Evolutionary conservation across 1,284 basidiomycete species (phyloP), one percentile per base, ranked within the genome.

Genomic region (Fomitopsis pinicola): DNA sequence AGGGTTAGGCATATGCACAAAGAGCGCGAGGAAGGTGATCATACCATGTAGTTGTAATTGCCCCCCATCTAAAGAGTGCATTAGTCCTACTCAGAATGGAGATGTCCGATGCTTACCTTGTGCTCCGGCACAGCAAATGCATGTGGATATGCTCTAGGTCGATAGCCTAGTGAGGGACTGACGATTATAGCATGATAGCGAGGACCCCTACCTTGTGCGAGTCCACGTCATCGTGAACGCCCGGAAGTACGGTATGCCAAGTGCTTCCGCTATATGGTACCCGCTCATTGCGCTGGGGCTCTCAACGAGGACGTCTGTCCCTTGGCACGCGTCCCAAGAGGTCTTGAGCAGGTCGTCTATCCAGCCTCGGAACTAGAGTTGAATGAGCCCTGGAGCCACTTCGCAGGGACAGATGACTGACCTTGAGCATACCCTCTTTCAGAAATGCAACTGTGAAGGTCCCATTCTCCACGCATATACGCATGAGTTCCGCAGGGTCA

Each of bases 261-360:
- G 80, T 1, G 94, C 95, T 73, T 99, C 97, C 17, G 97, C 97
- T 58, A 99, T 95, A 69, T 99, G 97, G 63, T 93, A 92, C n/a
- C 97, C 97, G n/a, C 90, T 95, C 91, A 98, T 98, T 5, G 97
- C 95, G 71, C 92, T 95, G 0, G 97, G 97, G 69, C 92, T 94
- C 77, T 99, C 97, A 59, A 99, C 82, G 56, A 99, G 82, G 30
- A 98, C 85, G 72, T 99, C 96, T 0, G 94, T 95, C 22, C 87
- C 89, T 77, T 97, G 94, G 72, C 97, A 99, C 5, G 95, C 96
- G 62, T 94, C 87, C 94, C 95, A 98, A 1, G 95, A 92, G 0
- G 94, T 95, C 72, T 88, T 89, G 40, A 99, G 82, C 5, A 99
- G 81, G 71, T 98, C 97, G 71, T 98, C 97, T 57, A 98, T 80